These are phyloP conservation scores for Fusarium sambucinum DNA, from an alignment of 2,329 filamentous ascomycete species.

Conservation along the genomic window DNA sequence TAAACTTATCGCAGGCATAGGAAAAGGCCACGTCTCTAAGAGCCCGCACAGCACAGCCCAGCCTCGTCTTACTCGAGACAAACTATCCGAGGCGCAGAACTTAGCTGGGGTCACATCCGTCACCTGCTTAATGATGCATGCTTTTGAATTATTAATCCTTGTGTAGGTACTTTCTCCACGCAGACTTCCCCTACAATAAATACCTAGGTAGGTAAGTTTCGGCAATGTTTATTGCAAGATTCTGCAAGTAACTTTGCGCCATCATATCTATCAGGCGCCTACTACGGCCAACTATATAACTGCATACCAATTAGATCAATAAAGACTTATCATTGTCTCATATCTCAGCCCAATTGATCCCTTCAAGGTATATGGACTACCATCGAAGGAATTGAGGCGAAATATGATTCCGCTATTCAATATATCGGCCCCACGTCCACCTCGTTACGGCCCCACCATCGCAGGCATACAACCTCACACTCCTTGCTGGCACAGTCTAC, in stretches of 20 bases:
- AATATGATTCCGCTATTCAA: constrained; percentile 14
- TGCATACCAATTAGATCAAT: neutral
- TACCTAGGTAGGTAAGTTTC: neutral
- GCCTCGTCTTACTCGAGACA: constrained; percentile 14
- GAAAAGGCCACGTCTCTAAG: constrained; percentile 28
- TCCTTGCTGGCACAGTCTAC: neutral
- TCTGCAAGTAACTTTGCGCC: neutral
- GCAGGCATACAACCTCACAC: neutral
- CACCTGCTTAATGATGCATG: constrained; percentile 18
- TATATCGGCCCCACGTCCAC: constrained; percentile 19
- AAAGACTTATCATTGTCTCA: neutral
- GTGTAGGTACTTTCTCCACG: neutral
- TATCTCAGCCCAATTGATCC: neutral
- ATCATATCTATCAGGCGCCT: neutral
- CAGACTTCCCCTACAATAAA: neutral
- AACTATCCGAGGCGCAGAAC: neutral
- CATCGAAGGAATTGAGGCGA: constrained; percentile 23
- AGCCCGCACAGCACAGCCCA: constrained; percentile 22
- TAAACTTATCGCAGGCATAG: constrained; percentile 21
- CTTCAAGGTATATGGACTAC: neutral
- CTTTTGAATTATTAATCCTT: constrained; percentile 26
- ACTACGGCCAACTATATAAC: neutral
- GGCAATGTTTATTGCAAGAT: neutral
- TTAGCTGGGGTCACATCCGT: constrained; percentile 3
- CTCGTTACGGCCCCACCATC: constrained; percentile 19